Percentiles rank a stretch among this genome's conserved stretches.
These are phyloP conservation scores for Onygenales sp. DNA, from an alignment of 2,329 filamentous ascomycete species.

Conservation along the genomic window DNA sequence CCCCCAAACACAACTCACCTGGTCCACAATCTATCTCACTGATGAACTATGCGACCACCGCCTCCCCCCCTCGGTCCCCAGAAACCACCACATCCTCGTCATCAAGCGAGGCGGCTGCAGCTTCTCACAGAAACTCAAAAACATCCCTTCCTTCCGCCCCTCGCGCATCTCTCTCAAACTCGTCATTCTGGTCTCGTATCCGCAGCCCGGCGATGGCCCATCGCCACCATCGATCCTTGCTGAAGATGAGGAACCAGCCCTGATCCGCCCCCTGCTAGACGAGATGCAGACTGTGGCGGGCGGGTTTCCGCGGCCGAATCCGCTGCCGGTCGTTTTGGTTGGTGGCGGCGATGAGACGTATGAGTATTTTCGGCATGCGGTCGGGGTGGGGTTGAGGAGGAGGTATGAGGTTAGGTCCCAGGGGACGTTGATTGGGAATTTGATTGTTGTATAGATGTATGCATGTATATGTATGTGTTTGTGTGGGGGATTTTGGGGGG, in stretches of 20 bases:
- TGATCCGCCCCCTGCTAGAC: conserved; percentile 64
- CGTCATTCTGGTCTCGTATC: conserved; percentile 45
- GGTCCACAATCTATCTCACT: conserved; percentile 63
- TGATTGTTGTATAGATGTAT: conserved; percentile 47
- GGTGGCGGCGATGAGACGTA: conserved; percentile 60
- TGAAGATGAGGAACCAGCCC: conserved; percentile 24
- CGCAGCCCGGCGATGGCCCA: conserved; percentile 7
- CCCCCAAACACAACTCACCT: conserved; percentile 45
- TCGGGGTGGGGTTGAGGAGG: conserved; percentile 63
- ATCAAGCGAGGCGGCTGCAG: conserved; percentile 74
- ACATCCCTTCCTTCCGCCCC: conserved; percentile 70
- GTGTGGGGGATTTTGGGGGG: neutral
- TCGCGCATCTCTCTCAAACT: conserved; percentile 58
- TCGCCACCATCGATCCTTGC: conserved; percentile 20
- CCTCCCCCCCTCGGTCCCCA: conserved; percentile 43
- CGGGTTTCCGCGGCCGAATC: conserved; percentile 59
- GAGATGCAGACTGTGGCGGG: conserved; percentile 60
- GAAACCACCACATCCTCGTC: conserved; percentile 64
- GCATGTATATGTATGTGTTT: neutral
- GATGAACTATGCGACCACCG: conserved; percentile 54
- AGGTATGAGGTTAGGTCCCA: conserved; percentile 74
- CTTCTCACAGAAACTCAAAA: conserved; percentile 72
- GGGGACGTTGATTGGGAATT: conserved; percentile 67
- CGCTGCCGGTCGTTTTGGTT: conserved; percentile 76
- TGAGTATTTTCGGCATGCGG: conserved; percentile 52